Evolutionary conservation across 2,329 filamentous ascomycete species (phyloP), one percentile per base, ranked within the genome.

Genomic region (Rhinocladiella mackenziei): DNA sequence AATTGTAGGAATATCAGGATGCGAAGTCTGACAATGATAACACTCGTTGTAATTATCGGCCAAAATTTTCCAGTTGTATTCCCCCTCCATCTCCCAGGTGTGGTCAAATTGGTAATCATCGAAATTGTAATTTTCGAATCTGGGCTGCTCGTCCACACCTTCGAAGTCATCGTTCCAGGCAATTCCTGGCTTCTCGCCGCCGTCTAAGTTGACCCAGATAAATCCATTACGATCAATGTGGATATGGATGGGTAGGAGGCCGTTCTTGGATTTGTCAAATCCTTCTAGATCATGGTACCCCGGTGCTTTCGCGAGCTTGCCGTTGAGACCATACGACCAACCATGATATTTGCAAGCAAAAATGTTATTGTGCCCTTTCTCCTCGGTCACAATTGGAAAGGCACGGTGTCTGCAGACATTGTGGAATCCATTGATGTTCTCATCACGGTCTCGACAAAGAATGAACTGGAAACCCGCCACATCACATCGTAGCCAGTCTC

Each of bases 351-450:
- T 73, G 67, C 78, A 82, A 0, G 73, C 66, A 25, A 82, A 69
- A 26, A 81, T 71, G 52, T 63, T 54, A 6, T 39, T 28, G 2
- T 37, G 29, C 4, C 53, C 55, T 18, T 52, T 23, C 13, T 51
- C 19, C 19, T 29, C 39, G 9, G 39, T 68, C 9, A 79, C 75
- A 4, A 82, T 70, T 0, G 51, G 53, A 55, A 75, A 82, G 14
- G 78, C 79, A 5, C 78, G 68, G 58, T 82, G 78, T 2, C 78
- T 65, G 61, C 79, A 81, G 26, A 81, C 67, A 54, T 82, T 81
- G 64, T 81, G 78, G 59, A 81, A 81, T 11, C 70, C 77, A 45
- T 77, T 75, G 61, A 80, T 72, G 3, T 68, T 66, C 9, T 70
- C 70, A 5, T 72, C 62, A 15, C 71, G 66, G 54, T 78, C 75